Evolutionary conservation across 192 early-diverging fungal species (phyloP).

Genomic region (Podila minutissima): DNA sequence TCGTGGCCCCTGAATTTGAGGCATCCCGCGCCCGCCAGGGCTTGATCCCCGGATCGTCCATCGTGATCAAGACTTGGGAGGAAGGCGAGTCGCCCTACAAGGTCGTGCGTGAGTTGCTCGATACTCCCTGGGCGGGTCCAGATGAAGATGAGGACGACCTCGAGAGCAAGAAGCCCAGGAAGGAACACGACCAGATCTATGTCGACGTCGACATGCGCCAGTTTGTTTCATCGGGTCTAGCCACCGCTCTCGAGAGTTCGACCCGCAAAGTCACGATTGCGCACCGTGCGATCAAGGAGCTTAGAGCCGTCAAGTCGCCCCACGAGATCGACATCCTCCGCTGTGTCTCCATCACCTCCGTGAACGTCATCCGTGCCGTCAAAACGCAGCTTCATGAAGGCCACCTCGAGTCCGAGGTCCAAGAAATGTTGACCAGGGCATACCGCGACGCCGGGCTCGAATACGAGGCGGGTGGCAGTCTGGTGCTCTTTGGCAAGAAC

Average conservation of each 20-base stretch:
- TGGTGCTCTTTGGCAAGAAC: conserved; percentile 56
- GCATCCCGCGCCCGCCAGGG: conserved; percentile 54
- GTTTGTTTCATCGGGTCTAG: conserved; percentile 55
- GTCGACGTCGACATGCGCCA: conserved; percentile 56
- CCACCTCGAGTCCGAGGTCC: conserved; percentile 47
- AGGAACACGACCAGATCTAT: conserved; percentile 30
- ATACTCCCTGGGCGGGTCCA: conserved; percentile 12
- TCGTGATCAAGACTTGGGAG: conserved; percentile 55
- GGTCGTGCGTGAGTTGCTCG: conserved; percentile 32
- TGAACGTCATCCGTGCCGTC: conserved; percentile 55
- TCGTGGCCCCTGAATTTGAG: conserved; percentile 61
- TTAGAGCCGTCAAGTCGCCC: conserved; percentile 55
- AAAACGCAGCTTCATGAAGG: conserved; percentile 45
- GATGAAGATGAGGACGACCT: conserved; percentile 3
- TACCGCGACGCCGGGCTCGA: conserved; percentile 43
- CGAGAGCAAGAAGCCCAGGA: conserved; percentile 19
- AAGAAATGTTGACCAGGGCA: conserved; percentile 42
- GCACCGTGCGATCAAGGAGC: conserved; percentile 28
- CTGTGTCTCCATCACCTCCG: conserved; percentile 55
- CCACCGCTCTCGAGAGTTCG: conserved; percentile 24
- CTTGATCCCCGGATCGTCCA: conserved; percentile 24
- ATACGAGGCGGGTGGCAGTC: conserved; percentile 47
- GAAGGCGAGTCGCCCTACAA: conserved; percentile 60
- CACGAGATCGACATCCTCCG: conserved; percentile 60
- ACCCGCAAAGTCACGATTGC: conserved; percentile 34